Evolutionary conservation across 345 rosid species (phyloP).

Genomic region (Boechera divaricarpa): DNA sequence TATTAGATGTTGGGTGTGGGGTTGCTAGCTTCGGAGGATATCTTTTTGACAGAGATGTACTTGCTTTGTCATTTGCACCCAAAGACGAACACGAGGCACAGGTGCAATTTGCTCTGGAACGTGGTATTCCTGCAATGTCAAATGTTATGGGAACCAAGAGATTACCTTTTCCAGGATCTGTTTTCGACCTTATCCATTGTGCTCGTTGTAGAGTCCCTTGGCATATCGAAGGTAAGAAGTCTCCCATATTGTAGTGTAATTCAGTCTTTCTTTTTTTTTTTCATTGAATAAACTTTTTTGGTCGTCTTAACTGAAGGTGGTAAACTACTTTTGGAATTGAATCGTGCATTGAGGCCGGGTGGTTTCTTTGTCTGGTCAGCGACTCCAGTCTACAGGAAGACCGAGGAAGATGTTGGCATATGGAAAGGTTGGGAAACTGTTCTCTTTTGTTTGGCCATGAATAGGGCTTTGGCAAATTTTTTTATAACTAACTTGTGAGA

Average conservation of each 20-base stretch:
- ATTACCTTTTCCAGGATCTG: conserved; percentile 81
- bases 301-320: conserved; percentile 64
- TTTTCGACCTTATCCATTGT: conserved; percentile 84
- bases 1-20: conserved; percentile 95
- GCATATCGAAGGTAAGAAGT: conserved; percentile 78
- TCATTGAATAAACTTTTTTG: background rate
- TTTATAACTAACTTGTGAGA: conserved; percentile 17
- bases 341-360: conserved; percentile 90
- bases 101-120: conserved; percentile 91
- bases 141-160: conserved; percentile 92
- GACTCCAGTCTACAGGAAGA: conserved; percentile 76
- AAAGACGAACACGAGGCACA: conserved; percentile 98
- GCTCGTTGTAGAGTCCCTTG: conserved; percentile 98
- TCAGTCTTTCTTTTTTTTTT: background rate
- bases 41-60: conserved; percentile 81
- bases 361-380: conserved; percentile 98
- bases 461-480: background rate
- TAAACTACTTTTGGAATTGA: conserved; percentile 86
- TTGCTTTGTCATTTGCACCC: conserved; percentile 94
- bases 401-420: conserved; percentile 62
- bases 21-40: conserved; percentile 95
- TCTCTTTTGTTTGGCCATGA: conserved; percentile 9
- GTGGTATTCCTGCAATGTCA: conserved; percentile 88
- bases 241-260: background rate
- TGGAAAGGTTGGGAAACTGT: conserved; percentile 62